phyloP scores from a whole-genome alignment of 352 stramenopile species.

The Globisporangium yorkense region DNA sequence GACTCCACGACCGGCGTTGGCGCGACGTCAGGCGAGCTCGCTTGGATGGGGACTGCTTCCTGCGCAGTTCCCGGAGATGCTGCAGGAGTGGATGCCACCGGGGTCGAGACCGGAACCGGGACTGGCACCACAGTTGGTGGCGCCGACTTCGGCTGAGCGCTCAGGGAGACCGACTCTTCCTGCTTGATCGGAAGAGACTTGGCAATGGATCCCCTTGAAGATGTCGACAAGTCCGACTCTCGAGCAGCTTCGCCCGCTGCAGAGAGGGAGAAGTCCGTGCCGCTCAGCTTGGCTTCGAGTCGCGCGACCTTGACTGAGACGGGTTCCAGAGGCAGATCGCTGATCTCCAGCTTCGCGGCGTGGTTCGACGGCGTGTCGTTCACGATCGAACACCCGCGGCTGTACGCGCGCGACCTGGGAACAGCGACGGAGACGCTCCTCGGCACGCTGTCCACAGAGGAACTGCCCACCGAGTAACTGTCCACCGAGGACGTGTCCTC shows the following conservation, averaged over 20 bases:
- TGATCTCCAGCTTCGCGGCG: not conserved
- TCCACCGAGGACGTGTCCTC: not conserved
- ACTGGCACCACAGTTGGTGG: not conserved
- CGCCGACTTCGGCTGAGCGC: not conserved
- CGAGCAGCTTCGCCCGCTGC: constrained; percentile 1
- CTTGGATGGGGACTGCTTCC: not conserved
- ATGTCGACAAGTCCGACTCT: not conserved
- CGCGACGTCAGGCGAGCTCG: too few relatives aligned
- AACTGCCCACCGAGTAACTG: not conserved
- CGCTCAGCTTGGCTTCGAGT: constrained; percentile 2
- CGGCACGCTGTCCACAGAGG: not conserved
- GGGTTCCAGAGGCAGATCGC: not conserved
- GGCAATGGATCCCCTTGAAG: not conserved
- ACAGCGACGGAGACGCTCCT: not conserved
- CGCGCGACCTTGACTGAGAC: constrained; percentile 1
- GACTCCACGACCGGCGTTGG: not conserved
- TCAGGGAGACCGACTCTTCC: not conserved
- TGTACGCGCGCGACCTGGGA: not conserved
- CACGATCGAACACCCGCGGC: not conserved
- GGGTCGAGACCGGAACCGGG: not conserved
- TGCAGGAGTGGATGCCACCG: not conserved
- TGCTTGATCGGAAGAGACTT: not conserved
- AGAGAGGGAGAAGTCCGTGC: not conserved
- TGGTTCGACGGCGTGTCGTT: not conserved
- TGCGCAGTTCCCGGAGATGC: not conserved